Conservation (phyloP, 805 yeast species). For the Candida khao-thaluensis region DNA sequence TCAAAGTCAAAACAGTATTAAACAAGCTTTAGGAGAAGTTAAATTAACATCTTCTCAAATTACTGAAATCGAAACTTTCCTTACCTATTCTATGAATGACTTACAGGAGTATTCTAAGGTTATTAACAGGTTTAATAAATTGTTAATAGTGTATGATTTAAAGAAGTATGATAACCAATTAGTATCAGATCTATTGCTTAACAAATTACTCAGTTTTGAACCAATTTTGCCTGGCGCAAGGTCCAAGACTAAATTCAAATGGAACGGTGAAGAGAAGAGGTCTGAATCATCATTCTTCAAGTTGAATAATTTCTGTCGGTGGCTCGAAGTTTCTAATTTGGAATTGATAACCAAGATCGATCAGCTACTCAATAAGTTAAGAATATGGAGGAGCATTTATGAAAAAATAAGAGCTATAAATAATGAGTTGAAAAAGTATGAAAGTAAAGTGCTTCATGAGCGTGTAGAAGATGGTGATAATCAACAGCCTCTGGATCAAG, state of each 20-base stretch:
- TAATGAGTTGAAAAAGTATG: constrained; percentile 28
- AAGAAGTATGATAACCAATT: constrained; percentile 33
- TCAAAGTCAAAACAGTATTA: constrained; percentile 19
- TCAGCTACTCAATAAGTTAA: constrained; percentile 23
- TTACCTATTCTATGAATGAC: constrained; percentile 47
- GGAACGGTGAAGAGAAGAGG: constrained; percentile 10
- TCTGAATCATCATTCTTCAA: constrained; percentile 12
- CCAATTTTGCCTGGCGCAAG: background rate
- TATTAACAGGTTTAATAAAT: constrained; percentile 37
- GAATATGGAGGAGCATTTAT: constrained; percentile 33
- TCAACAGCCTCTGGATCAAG: background rate
- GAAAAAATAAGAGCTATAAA: constrained; percentile 26
- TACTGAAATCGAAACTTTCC: constrained; percentile 46
- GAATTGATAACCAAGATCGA: constrained; percentile 26
- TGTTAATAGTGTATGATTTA: constrained; percentile 29
- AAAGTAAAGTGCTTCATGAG: constrained; percentile 18
- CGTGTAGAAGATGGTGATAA: background rate
- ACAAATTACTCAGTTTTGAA: constrained; percentile 11
- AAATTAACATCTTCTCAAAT: constrained; percentile 23
- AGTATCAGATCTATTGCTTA: constrained; percentile 19
- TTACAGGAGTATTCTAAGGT: constrained; percentile 28
- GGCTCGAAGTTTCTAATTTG: constrained; percentile 25
- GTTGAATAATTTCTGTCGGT: constrained; percentile 18
- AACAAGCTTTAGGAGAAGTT: constrained; percentile 25
- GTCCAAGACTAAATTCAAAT: constrained; percentile 8